A percentile compares a stretch with the other conserved stretches of the same genome.
Conservation (phyloP, 2,329 filamentous ascomycete genomes). For the Venturiaceae sp. region DNA sequence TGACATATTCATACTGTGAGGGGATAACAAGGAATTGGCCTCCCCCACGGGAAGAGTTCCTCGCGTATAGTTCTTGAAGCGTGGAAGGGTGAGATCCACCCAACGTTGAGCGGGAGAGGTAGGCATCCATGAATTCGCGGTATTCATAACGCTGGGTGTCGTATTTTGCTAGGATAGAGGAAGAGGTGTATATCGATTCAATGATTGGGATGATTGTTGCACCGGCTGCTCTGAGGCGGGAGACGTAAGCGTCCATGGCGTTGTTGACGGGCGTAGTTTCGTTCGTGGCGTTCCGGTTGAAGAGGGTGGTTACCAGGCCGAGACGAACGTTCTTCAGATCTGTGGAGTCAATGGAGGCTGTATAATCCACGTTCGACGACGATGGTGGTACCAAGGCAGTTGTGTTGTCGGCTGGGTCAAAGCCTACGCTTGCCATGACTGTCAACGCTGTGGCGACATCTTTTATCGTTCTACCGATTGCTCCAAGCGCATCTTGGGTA, state of each 20-base stretch:
- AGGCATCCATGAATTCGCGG: slow-evolving; percentile 43
- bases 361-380: slow-evolving; percentile 36
- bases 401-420: slow-evolving; percentile 42
- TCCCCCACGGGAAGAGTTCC: slow-evolving; percentile 17
- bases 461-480: slow-evolving; percentile 48
- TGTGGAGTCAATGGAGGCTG: slow-evolving; percentile 23
- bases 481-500: slow-evolving; percentile 45
- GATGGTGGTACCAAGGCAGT: slow-evolving; percentile 38
- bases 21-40: slow-evolving; percentile 52
- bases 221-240: slow-evolving; percentile 35
- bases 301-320: slow-evolving; percentile 46
- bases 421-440: slow-evolving; percentile 48
- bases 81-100: slow-evolving; percentile 32
- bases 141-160: slow-evolving; percentile 56
- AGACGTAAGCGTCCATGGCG: slow-evolving; percentile 39
- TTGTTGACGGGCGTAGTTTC: slow-evolving; percentile 50
- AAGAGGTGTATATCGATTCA: slow-evolving; percentile 41
- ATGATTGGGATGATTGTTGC: slow-evolving; percentile 41
- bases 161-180: slow-evolving; percentile 34
- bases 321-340: slow-evolving; percentile 33
- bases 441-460: slow-evolving; percentile 48
- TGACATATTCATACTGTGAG: slow-evolving; percentile 45
- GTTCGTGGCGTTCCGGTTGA: slow-evolving; percentile 39
- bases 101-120: slow-evolving; percentile 39
- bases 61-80: slow-evolving; percentile 40